phyloP scores from a whole-genome alignment of 1,284 basidiomycete species.

The Microbotryum saponariae region DNA sequence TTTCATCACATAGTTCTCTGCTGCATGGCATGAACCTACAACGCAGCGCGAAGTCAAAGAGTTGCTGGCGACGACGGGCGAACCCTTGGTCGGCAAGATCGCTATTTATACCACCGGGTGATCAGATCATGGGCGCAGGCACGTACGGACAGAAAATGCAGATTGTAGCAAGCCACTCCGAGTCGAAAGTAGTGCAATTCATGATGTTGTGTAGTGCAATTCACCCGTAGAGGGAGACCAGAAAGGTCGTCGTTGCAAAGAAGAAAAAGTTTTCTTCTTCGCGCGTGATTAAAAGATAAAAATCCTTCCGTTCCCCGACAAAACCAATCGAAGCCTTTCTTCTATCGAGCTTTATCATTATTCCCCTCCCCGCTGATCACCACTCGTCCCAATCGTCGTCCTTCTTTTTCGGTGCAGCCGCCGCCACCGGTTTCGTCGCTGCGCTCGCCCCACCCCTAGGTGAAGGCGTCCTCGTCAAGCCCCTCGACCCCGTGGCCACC shows the following conservation, averaged over 20 bases:
- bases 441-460: not conserved
- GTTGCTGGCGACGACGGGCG: slow-evolving; percentile 33
- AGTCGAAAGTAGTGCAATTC: not conserved
- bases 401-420: not conserved
- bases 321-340: too few relatives aligned
- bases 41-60: slow-evolving; percentile 24
- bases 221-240: too few relatives aligned
- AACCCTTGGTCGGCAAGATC: slow-evolving; percentile 15
- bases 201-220: not conserved
- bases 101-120: slow-evolving; percentile 16
- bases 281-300: not conserved
- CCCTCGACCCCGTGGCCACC: too few relatives aligned
- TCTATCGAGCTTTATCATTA: too few relatives aligned
- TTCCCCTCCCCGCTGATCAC: too few relatives aligned
- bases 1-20: slow-evolving; percentile 24
- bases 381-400: slow-evolving; percentile 4
- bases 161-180: too few relatives aligned
- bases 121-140: not conserved
- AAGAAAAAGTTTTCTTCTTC: not conserved
- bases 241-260: not conserved
- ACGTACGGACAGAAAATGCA: not conserved
- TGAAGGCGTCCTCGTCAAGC: too few relatives aligned
- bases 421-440: too few relatives aligned
- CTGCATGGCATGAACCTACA: slow-evolving; percentile 21
- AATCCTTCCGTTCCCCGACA: too few relatives aligned